phyloP scores from a whole-genome alignment of 306 rosid species.

The Pyrus communis region DNA sequence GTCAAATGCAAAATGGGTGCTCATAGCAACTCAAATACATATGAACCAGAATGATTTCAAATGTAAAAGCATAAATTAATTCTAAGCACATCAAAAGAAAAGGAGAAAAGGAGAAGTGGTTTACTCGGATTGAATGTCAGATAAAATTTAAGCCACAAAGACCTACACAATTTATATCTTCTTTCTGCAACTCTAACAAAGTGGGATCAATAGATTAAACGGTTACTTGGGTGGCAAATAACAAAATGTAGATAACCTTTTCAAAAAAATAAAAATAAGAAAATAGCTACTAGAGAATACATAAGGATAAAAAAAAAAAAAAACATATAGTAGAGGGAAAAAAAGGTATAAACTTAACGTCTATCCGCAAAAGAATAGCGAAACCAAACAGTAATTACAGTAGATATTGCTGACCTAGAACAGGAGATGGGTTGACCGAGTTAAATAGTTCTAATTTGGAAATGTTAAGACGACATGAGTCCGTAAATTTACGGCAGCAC shows the following conservation, averaged over 20 bases:
- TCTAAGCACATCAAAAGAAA: background rate
- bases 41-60: background rate
- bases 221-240: background rate
- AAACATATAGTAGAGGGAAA: background rate
- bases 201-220: background rate
- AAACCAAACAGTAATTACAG: background rate
- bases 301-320: background rate
- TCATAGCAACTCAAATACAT: background rate
- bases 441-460: background rate
- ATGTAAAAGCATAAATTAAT: background rate
- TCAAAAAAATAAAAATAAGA: background rate
- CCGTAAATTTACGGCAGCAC: background rate
- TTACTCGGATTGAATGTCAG: background rate
- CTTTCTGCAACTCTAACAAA: background rate
- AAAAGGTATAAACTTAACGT: background rate
- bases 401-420: background rate
- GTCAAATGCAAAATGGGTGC: background rate
- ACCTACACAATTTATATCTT: background rate
- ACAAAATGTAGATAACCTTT: background rate
- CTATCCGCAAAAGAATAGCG: background rate
- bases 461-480: background rate
- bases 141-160: background rate
- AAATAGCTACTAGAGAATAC: background rate
- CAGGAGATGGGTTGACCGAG: background rate
- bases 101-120: background rate